Conservation (phyloP, 2,329 filamentous ascomycete species). For the Fusarium hostae region DNA sequence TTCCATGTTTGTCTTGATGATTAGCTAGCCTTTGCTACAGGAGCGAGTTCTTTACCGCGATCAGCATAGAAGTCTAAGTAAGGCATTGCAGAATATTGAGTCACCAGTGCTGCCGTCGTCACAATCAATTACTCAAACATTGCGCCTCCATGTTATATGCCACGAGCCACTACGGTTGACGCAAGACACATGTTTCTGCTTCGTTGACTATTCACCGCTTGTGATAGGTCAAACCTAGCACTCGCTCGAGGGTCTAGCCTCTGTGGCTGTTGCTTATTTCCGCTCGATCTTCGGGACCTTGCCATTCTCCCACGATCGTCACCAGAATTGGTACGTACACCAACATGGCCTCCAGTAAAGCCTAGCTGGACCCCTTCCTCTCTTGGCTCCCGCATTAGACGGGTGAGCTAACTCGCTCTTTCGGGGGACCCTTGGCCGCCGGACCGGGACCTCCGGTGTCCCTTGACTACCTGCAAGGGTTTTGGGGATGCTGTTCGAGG, state of each 20-base stretch:
- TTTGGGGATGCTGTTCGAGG: constrained; percentile 1
- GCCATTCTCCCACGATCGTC: constrained; percentile 17
- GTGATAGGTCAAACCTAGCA: neutral
- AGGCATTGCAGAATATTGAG: neutral
- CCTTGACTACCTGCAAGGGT: neutral
- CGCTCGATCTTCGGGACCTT: constrained; percentile 12
- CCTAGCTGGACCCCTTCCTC: neutral
- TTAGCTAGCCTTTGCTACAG: neutral
- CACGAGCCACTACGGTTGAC: neutral
- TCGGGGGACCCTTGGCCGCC: neutral
- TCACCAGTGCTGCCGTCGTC: neutral
- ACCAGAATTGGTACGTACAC: neutral
- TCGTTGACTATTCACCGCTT: neutral
- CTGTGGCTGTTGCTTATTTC: neutral
- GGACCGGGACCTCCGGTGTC: constrained; percentile 14
- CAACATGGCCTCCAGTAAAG: neutral
- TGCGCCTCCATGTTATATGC: neutral
- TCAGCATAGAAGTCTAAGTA: neutral
- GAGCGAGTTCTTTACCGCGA: neutral
- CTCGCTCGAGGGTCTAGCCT: neutral
- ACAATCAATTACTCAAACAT: neutral
- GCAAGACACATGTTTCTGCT: neutral
- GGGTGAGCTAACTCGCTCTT: neutral
- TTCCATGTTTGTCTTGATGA: constrained; percentile 1
- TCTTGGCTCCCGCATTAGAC: constrained; percentile 8